phyloP scores from a whole-genome alignment of 2,329 filamentous ascomycete genomes.

The Helminthosporium solani region DNA sequence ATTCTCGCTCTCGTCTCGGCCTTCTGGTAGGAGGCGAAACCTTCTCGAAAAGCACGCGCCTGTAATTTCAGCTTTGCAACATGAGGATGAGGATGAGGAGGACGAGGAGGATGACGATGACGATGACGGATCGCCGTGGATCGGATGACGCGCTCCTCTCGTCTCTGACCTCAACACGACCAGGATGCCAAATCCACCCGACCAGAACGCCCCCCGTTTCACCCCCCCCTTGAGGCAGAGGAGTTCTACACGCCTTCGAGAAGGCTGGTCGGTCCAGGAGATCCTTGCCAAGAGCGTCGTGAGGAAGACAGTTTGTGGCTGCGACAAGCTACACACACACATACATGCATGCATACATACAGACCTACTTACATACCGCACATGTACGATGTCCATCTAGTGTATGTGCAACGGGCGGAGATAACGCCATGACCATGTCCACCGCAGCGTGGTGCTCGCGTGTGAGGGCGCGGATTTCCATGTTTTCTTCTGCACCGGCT shows the following conservation, averaged over 20 bases:
- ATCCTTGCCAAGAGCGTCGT: slow-evolving; percentile 17
- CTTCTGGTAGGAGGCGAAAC: slow-evolving; percentile 23
- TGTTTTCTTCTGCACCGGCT: not conserved
- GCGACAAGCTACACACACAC: not conserved
- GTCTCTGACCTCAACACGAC: slow-evolving; percentile 7
- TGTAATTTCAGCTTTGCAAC: slow-evolving; percentile 19
- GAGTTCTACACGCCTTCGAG: slow-evolving; percentile 17
- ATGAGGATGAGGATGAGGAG: not conserved
- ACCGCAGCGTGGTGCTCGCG: slow-evolving; percentile 1
- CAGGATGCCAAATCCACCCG: slow-evolving; percentile 11
- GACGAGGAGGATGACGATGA: too few relatives aligned
- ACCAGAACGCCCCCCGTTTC: slow-evolving; percentile 34
- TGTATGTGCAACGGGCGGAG: slow-evolving; percentile 13
- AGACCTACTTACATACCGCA: too few relatives aligned
- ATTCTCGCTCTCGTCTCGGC: not conserved
- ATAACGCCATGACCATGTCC: slow-evolving; percentile 10
- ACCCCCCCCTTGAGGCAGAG: too few relatives aligned
- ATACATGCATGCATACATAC: too few relatives aligned
- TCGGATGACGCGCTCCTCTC: slow-evolving; percentile 30
- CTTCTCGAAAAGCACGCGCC: slow-evolving; percentile 20
- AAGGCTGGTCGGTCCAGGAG: slow-evolving; percentile 11
- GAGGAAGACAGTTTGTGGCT: slow-evolving; percentile 5
- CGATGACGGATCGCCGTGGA: slow-evolving; percentile 28
- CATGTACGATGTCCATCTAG: too few relatives aligned
- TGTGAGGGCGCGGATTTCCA: not conserved